Evolutionary conservation across 768 basidiomycete genomes (phyloP), one percentile per base, ranked within the genome.

Genomic region (Phanerochaete sordida): DNA sequence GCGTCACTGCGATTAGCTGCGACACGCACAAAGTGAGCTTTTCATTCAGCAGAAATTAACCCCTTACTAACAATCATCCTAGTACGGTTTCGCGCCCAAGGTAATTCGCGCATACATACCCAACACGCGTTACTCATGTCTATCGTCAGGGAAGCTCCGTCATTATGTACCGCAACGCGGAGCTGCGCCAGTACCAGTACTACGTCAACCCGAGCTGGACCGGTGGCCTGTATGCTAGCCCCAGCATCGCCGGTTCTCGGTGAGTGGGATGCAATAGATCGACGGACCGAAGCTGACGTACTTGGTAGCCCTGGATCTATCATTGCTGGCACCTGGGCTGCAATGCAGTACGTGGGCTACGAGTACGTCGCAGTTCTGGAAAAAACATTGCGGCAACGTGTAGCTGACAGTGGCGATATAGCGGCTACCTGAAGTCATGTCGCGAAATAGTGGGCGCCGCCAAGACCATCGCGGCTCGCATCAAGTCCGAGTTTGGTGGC

Each of bases 1-100:
- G 96, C 3, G 96, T 99, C 24, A 98, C 95, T 2, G 88, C 87
- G 66, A 92, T 98, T 57, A 95, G 93, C 62, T 97, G 95, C 72
- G 96, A 99, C 77, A 93, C 93, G 7, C 95, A 97, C 77, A 96
- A 96, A 78, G 91, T 89, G 67, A 30, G 23, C 45, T 31, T n/a
- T n/a, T 4, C 8, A 35, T 27, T 59, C 6, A 26, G 11, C 23
- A 39, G 47, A 46, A 21, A 19, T 48, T 26, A 23, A 39, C 31
- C 46, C 49, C 23, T n/a, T 7, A 30, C 50, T 51, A 11, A 51
- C 19, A 4, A 6, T 66, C 62, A 57, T 37, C 62, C 23, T 61
- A 94, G 88, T 95, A 96, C 74, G 95, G 93, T 21, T 97, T 96
- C 72, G 87, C 95, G 23, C 94, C 95, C 15, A 98, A 98, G 81